A percentile compares a stretch with the other conserved stretches of the same genome.
These are phyloP conservation scores for Penicillium verrucosum DNA, from an alignment of 2,329 filamentous ascomycete species.

Conservation along the genomic window DNA sequence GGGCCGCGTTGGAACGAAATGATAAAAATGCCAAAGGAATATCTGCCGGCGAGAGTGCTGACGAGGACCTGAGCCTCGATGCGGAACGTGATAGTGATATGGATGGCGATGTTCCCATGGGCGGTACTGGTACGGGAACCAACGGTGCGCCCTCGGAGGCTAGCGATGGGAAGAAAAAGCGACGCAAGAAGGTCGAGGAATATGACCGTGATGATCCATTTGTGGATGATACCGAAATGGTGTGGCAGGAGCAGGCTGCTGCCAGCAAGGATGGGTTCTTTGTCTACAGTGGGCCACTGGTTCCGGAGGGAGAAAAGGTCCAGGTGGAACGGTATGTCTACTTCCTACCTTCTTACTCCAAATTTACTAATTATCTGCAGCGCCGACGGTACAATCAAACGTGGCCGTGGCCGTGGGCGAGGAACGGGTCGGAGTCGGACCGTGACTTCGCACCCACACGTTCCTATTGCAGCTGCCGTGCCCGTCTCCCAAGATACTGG, in stretches of 20 bases:
- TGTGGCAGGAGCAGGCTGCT: slow-evolving; percentile 93
- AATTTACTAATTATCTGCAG: slow-evolving; percentile 44
- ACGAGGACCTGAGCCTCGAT: slow-evolving; percentile 82
- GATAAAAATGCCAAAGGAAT: slow-evolving; percentile 66
- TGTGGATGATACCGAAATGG: slow-evolving; percentile 85
- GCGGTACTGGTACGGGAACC: slow-evolving; percentile 46
- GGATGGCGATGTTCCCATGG: slow-evolving; percentile 46
- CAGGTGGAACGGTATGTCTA: slow-evolving; percentile 57
- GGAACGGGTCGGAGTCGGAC: slow-evolving; percentile 48
- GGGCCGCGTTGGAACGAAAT: slow-evolving; percentile 76
- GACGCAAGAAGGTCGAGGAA: slow-evolving; percentile 65
- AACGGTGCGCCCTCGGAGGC: slow-evolving; percentile 53
- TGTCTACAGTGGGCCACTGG: slow-evolving; percentile 88
- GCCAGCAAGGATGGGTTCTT: slow-evolving; percentile 97
- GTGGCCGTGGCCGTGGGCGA: slow-evolving; percentile 55
- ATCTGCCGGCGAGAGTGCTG: slow-evolving; percentile 68
- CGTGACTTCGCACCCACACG: slow-evolving; percentile 69
- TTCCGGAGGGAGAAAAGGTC: slow-evolving; percentile 80
- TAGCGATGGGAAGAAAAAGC: slow-evolving; percentile 69
- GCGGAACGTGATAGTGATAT: slow-evolving; percentile 67
- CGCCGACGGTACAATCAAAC: slow-evolving; percentile 68
- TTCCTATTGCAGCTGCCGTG: slow-evolving; percentile 72
- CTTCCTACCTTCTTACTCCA: slow-evolving; percentile 33
- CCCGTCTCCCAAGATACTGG: slow-evolving; percentile 87
- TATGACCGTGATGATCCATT: slow-evolving; percentile 67